A percentile compares a stretch with the other conserved stretches of the same genome.
Conservation (phyloP, 2,329 filamentous ascomycete species). For the Sporothrix inflata region DNA sequence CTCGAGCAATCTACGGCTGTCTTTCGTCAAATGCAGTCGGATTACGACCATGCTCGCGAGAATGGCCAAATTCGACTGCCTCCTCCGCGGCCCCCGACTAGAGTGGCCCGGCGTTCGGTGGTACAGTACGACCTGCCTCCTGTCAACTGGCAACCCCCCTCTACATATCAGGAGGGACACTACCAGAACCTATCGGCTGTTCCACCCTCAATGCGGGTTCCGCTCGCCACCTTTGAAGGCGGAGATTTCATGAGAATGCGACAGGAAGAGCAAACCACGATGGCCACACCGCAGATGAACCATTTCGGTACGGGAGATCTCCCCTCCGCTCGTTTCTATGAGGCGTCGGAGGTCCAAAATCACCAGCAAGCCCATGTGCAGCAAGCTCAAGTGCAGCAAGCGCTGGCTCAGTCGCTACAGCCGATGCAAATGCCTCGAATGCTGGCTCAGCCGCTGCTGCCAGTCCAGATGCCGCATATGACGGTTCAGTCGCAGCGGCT, state of each 20-base stretch:
- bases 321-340: constrained; percentile 21
- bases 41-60: neutral
- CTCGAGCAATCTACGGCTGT: neutral
- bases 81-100: neutral
- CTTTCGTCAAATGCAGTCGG: neutral
- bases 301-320: neutral
- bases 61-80: neutral
- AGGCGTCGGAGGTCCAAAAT: neutral
- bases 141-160: neutral
- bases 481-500: neutral
- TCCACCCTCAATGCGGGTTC: neutral
- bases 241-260: neutral
- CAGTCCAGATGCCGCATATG: no score
- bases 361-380: neutral
- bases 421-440: neutral
- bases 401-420: neutral
- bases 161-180: neutral
- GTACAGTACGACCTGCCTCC: neutral
- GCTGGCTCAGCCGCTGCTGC: no score
- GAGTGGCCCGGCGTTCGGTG: neutral
- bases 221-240: neutral
- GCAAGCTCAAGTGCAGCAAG: neutral
- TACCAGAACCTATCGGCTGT: neutral
- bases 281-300: no score
- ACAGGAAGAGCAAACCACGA: neutral